Conservation (phyloP, 441 rosid species). For the Erysimum cheiri region DNA sequence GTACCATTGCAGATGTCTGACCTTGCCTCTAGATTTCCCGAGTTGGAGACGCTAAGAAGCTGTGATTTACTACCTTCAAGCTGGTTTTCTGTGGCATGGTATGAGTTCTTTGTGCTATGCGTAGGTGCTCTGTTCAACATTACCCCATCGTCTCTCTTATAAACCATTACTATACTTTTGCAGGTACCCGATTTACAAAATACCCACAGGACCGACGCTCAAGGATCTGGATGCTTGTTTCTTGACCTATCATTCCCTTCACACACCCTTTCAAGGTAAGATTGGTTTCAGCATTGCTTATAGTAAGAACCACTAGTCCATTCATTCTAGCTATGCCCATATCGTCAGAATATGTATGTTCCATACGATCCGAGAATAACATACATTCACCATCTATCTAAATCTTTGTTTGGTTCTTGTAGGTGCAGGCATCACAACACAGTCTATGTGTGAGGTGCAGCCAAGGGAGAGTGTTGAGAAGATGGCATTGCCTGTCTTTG, state of each 20-base stretch:
- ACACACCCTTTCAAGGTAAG: conserved; percentile 64
- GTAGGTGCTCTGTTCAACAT: conserved; percentile 11
- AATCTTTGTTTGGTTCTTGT: conserved; percentile 28
- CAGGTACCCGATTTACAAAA: conserved; percentile 90
- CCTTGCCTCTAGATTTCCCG: conserved; percentile 63
- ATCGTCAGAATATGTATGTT: neutral
- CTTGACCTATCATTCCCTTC: conserved; percentile 75
- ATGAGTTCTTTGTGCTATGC: conserved; percentile 24
- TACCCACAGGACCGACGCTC: conserved; percentile 80
- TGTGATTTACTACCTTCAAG: conserved; percentile 68
- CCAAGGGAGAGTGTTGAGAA: conserved; percentile 41
- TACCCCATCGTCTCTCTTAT: conserved; percentile 5
- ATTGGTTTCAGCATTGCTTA: neutral
- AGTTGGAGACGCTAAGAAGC: conserved; percentile 69
- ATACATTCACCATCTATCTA: conserved; percentile 6
- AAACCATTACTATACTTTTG: conserved; percentile 35
- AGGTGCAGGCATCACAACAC: conserved; percentile 43
- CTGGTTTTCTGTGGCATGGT: conserved; percentile 94
- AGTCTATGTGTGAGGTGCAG: conserved; percentile 13
- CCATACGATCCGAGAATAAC: neutral
- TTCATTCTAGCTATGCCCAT: neutral
- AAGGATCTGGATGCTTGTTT: conserved; percentile 88
- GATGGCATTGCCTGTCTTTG: conserved; percentile 65
- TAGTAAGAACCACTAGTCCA: neutral
- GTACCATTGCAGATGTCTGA: conserved; percentile 57